Evolutionary conservation across 768 basidiomycete genomes (phyloP).

Genomic region (Candolleomyces aberdarensis): DNA sequence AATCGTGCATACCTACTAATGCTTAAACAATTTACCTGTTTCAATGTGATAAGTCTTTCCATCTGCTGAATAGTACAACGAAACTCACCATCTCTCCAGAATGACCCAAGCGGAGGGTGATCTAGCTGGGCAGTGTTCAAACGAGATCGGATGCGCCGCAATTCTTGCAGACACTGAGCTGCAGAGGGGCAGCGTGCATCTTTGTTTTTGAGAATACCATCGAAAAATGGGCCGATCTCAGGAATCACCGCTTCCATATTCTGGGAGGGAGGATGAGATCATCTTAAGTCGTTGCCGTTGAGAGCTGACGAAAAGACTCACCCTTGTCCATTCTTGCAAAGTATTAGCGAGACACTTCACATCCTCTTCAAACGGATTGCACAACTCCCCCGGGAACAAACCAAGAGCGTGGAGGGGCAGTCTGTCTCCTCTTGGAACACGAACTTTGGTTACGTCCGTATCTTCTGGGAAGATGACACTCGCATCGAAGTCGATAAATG

Average conservation of each 20-base stretch:
- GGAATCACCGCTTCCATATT: constrained; percentile 8
- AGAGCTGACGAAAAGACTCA: not conserved
- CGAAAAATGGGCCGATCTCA: constrained; percentile 13
- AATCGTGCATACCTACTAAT: no score
- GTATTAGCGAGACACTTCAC: not conserved
- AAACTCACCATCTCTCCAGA: not conserved
- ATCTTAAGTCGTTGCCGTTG: not conserved
- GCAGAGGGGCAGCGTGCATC: not conserved
- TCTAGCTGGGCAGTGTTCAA: not conserved
- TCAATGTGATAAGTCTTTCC: no score
- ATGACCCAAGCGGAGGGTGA: not conserved
- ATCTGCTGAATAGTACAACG: not conserved
- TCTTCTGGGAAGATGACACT: constrained; percentile 10
- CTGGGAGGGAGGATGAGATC: not conserved
- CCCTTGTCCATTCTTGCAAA: constrained; percentile 7
- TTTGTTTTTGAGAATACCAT: constrained; percentile 1
- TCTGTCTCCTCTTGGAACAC: not conserved
- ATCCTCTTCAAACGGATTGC: constrained; percentile 13
- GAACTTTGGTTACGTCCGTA: not conserved
- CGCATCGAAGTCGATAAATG: constrained; percentile 13
- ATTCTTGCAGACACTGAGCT: not conserved
- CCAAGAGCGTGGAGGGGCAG: not conserved
- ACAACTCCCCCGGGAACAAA: not conserved
- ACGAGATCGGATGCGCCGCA: not conserved
- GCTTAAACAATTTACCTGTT: no score